Base-by-base conservation (phyloP, 306 rosid species). In the Cicer cuneatum region DNA sequence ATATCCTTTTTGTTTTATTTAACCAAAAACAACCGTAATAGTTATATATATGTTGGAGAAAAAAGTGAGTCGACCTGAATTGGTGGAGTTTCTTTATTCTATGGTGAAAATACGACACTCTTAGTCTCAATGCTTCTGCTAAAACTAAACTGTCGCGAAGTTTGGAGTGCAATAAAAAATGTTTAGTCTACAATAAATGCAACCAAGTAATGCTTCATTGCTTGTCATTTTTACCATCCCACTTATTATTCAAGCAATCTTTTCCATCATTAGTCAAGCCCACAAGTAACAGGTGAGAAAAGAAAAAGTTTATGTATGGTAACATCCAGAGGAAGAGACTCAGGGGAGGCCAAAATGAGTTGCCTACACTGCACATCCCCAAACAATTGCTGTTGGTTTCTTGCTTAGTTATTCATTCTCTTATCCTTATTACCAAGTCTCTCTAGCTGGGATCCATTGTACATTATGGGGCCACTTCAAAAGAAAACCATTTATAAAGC, bases 51-150 rank as follows among this genome's bases (percentile, higher is more conserved):
- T 68, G 24, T 46, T 45, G 54, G 75, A 60, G 37, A 47, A 49
- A 47, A 39, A 59, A 47, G 49, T 7, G 6, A 48, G 45, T 41
- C 16, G 21, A 61, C 14, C 3, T 24, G 66, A 10, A 41, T 8
- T 45, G 14, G 58, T 8, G 8, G 66, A 61, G 57, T 61, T 49
- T 48, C 54, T 21, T 60, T 78, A 14, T 78, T 61, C 35, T 45
- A 16, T 63, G 64, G 71, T 69, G 60, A 51, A 51, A 24, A n/a
- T 56, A 49, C 13, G 18, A 37, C 39, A 6, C 16, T 12, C 46
- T 19, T 5, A 29, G 33, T 54, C 54, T 59, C 53, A 2, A 19
- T 3, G 64, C 35, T 39, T 48, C 37, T 48, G 35, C 45, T n/a
- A 64, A 51, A 51, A 51, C 48, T 11, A 76, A 54, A 56, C 39